Base-by-base conservation (phyloP, 2,329 filamentous ascomycete species). In the Graphium sp. region DNA sequence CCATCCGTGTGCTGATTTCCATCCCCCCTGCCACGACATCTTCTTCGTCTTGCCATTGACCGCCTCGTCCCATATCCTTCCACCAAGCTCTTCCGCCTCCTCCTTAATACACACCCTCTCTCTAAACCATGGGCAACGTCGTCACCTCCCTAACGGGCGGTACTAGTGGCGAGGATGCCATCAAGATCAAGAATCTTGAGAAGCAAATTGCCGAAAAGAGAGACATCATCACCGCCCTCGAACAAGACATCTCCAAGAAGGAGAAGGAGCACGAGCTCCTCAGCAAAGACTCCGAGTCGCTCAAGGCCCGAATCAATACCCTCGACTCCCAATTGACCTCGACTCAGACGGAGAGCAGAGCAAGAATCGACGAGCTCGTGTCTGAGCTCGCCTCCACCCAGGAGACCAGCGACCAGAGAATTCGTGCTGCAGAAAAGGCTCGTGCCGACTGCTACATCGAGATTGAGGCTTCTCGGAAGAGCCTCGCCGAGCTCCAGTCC, bases 201-300 rank as follows among this genome's bases (percentile, higher is more conserved):
- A 48, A 50, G 39, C 48, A 52, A 39, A 45, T 55, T 22, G 45
- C 46, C 38, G 53, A 56, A 37, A 42, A 45, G 22, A 46, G 52
- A 32, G 46, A 52, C 30, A 50, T 41, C 30, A 49, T 55, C 35
- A 38, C 41, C 18, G 37, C 45, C 27, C 40, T 48, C 38, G 40
- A 47, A 36, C 33, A 39, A 22, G 47, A 52, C 28, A 43, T 52
- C 24, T 38, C 41, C 34, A 48, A 48, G 44, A 52, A 52, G 41
- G 49, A 52, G 40, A 50, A 49, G 42, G 46, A 52, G 34, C 42
- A 44, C 41, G 47, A 35, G 21, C 34, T 38, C 27, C 31, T 46
- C 26, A 42, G 45, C 29, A 41, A 50, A 16, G 52, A 57, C 36
- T 48, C 45, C 22, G 50, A 54, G 6, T 41, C 46, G 13, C 38